These are phyloP conservation scores for Cutaneotrichosporon sp. DNA, from an alignment of 1,284 basidiomycete genomes.

Conservation along the genomic window DNA sequence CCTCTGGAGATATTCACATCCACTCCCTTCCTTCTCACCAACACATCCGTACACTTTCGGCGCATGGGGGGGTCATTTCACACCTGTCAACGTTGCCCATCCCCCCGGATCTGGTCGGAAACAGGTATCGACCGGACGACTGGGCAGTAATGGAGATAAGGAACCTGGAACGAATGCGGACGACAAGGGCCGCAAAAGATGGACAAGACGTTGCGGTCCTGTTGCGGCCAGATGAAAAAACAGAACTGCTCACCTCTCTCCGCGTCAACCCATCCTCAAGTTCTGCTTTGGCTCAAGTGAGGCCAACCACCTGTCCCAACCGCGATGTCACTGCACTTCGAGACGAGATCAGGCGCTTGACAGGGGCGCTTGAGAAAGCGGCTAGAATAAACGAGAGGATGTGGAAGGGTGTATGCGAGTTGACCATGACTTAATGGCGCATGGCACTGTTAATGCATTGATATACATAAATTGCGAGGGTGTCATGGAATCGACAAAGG, in stretches of 20 bases:
- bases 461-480: too few species aligned
- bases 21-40: slow-evolving; percentile 89
- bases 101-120: slow-evolving; percentile 72
- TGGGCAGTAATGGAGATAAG: slow-evolving; percentile 47
- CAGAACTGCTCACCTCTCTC: neutral
- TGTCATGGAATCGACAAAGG: too few species aligned
- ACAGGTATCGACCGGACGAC: slow-evolving; percentile 2
- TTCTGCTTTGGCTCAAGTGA: neutral
- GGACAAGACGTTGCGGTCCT: slow-evolving; percentile 33
- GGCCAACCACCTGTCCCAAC: too few species aligned
- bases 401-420: slow-evolving; percentile 67
- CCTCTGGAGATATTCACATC: slow-evolving; percentile 67
- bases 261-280: neutral
- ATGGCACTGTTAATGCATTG: too few species aligned
- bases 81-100: slow-evolving; percentile 69
- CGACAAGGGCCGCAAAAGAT: slow-evolving; percentile 30
- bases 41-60: slow-evolving; percentile 68
- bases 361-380: slow-evolving; percentile 67
- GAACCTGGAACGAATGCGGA: slow-evolving; percentile 44
- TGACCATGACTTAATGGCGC: slow-evolving; percentile 26
- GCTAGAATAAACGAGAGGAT: slow-evolving; percentile 81
- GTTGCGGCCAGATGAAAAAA: slow-evolving; percentile 12
- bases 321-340: slow-evolving; percentile 56
- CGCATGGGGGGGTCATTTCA: slow-evolving; percentile 66
- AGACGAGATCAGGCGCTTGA: slow-evolving; percentile 61